Evolutionary conservation across 805 yeast genomes (phyloP), one percentile per base, ranked within the genome.

Genomic region (Torulaspora microellipsoides): DNA sequence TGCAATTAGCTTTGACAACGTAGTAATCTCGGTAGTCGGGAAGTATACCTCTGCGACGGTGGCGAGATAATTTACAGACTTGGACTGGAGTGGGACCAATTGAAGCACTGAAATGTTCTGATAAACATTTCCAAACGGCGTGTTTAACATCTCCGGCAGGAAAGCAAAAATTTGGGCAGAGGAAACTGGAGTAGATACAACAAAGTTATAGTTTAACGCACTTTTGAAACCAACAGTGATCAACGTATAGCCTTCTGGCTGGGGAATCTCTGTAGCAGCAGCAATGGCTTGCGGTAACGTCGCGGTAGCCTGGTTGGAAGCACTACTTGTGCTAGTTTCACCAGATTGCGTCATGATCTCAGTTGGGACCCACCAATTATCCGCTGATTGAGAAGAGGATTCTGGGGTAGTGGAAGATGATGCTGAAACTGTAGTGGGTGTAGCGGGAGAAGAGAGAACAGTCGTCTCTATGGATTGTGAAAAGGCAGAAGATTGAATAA

Each of bases 1-100:
- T 37, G 84, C 80, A 34, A 91, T 63, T 31, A 71, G 63, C 13
- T 64, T 64, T 46, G 77, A 76, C 49, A 91, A 70, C 0, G 68
- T 60, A 1, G 62, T 54, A 13, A 85, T 73, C 27, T 73, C 65
- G 10, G 64, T 61, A 9, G 67, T 61, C 15, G 95, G 95, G 68
- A 88, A 83, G 61, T 85, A 88, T 43, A 87, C 83, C 61, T 84
- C 84, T 6, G 97, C 98, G 48, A 90, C 85, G 0, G 97, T 85
- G 43, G 86, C 86, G 47, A 88, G 76, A 64, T 87, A 91, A 37
- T 70, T 70, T 38, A 71, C 71, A 11, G 65, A 66, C 1, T 69
- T 43, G 2, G 86, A 75, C 13, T 81, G 73, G 59, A 80, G 85
- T 31, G 98, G 98, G 47, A 83, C 80, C 54, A 91, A 73, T 61